These are phyloP conservation scores for Iberis pinnata DNA, from an alignment of 345 rosid genomes.

Conservation along the genomic window DNA sequence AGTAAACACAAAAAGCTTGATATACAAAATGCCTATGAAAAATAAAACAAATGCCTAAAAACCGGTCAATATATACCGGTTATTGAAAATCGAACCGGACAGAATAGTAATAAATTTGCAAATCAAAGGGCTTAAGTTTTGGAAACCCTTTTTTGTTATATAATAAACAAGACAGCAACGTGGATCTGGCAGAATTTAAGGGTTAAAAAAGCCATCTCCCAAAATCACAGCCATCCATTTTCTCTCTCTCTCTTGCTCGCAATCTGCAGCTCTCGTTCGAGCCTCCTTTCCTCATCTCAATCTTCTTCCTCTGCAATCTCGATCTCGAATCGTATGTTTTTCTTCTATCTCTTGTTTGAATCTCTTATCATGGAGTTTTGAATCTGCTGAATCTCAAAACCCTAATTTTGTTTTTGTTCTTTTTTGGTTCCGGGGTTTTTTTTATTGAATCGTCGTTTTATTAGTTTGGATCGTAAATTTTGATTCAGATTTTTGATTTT, in stretches of 20 bases:
- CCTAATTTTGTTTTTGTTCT: constrained; percentile 17
- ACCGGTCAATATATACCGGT: too few relatives aligned
- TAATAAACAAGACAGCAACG: constrained; percentile 23
- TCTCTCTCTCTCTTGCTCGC: constrained; percentile 13
- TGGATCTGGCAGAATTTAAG: constrained; percentile 26
- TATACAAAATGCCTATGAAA: too few relatives aligned
- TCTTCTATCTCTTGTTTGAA: not conserved
- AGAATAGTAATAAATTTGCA: constrained; percentile 1
- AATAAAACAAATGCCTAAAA: not conserved
- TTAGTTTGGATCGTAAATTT: constrained; percentile 12
- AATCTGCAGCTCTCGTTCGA: constrained; percentile 16
- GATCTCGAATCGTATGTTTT: constrained; percentile 21
- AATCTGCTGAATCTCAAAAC: constrained; percentile 29
- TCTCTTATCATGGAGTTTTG: not conserved
- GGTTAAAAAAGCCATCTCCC: constrained; percentile 23
- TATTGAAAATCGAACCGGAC: constrained; percentile 14
- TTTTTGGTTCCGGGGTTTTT: constrained; percentile 9
- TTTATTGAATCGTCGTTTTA: constrained; percentile 11
- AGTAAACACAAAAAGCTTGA: too few relatives aligned
- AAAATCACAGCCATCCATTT: constrained; percentile 30
- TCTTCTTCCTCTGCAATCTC: too few relatives aligned
- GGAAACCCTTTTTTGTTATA: constrained; percentile 8
- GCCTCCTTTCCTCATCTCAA: constrained; percentile 20
- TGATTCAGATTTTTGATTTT: constrained; percentile 14
- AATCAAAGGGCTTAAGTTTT: not conserved